Base-by-base conservation (phyloP, 2,329 filamentous ascomycete genomes). In the Xylaria sp. region DNA sequence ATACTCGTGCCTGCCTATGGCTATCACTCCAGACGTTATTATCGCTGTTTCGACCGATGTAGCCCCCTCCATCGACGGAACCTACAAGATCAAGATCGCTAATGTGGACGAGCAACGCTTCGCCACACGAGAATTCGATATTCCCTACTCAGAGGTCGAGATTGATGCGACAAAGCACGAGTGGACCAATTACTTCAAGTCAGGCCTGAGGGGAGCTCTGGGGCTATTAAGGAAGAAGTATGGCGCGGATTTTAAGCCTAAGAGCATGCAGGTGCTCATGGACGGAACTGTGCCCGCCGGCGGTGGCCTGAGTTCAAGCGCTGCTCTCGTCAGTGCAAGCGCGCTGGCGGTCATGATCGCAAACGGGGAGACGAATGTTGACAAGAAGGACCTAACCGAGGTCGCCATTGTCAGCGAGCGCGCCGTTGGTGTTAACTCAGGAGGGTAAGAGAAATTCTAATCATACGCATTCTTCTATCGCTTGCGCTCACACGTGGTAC, bases 111-210 rank as follows among this genome's bases (percentile, higher is more conserved):
- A 86, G 17, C 83, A 88, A 61, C 94, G 92, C 79, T 99, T 97
- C 78, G 87, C 92, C 1, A 81, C 89, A 1, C 88, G 88, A 72
- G 89, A 92, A 74, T 97, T 98, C 78, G 85, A 89, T 54, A 86
- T 98, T 8, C 88, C 92, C 1, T 77, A 81, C 34, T 84, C 86
- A 70, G 84, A 85, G 11, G 86, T 95, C n/a, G 87, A 91, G 24
- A 97, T 99, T 75, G 94, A 98, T 79, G 88, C 93, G 7, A 90
- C 89, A 19, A 88, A 91, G 73, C 92, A 97, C 73, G 94, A 98
- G 82, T 99, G 96, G 96, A 92, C 93, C 66, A 99, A 98, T 80
- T 99, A 99, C 85, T 98, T 99, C 88, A 97, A 96, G 83, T 93
- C 93, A 62, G 96, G 96, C 0, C 84, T 98, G 58, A 85, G 89